Evolutionary conservation across 2,329 filamentous ascomycete species (phyloP), one percentile per base, ranked within the genome.

Genomic region (Neofusicoccum parvum): DNA sequence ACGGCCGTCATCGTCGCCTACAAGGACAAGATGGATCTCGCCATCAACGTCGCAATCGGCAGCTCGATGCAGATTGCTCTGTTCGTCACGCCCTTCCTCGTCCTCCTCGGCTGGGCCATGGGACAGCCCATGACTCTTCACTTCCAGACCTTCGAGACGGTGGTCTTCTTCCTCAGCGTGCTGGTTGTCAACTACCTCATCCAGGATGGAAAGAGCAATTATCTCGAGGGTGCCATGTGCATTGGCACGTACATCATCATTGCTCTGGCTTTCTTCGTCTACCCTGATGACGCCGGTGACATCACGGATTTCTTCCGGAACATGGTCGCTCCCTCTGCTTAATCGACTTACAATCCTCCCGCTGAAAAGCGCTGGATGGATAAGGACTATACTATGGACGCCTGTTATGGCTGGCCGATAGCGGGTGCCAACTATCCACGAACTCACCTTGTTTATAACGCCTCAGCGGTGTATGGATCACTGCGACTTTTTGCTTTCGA

Each of bases 131-230:
- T 86, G 83, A 82, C 90, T 34, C 83, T 96, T 39, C 93, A 94
- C 80, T 96, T 96, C 77, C 92, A 92, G 67, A 85, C 92, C 56
- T 96, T 96, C 78, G 92, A 96, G 84, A 96, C 92, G 0, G 90
- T 95, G 23, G 92, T 90, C 65, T 86, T 96, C 72, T 96, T 96
- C 77, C 87, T 94, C 60, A 91, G 88, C 60, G 89, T 92, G 7
- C 88, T 96, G 69, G 92, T 96, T 68, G 91, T 94, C 78, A 95
- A 94, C 79, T 96, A 95, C 75, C 80, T 96, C 67, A 92, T 96
- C 56, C 82, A 94, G 67, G 92, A 96, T 72, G 92, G 92, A 11
- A 86, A 92, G 75, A 92, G 89, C 75, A 96, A 96, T 74, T 96
- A 95, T 72, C 86, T 96, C 12, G 92, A 96, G 79, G 92, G 92